These are phyloP conservation scores for Deuterostichococcus epilithicus DNA, from an alignment of 139 green algal species.

Conservation along the genomic window DNA sequence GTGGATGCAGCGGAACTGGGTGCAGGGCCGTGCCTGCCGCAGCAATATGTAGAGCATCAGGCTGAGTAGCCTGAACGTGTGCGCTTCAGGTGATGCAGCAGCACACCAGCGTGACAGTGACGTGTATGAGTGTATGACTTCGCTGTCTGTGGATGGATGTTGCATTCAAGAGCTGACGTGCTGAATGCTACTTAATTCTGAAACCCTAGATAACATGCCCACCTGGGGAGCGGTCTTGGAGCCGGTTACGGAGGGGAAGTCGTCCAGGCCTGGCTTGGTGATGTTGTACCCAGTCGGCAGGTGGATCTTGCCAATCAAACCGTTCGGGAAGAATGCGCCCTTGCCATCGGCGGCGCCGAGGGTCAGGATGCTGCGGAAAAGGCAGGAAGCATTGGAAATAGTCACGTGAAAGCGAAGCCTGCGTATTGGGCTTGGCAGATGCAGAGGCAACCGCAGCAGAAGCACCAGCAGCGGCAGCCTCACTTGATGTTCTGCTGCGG, in stretches of 20 bases:
- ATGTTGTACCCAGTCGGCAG: slow-evolving; percentile 12
- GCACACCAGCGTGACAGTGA: no score
- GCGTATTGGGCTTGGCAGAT: not conserved
- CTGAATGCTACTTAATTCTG: not conserved
- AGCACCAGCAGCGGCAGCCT: not conserved
- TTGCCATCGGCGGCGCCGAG: slow-evolving; percentile 14
- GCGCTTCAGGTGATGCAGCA: no score
- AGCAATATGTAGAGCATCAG: no score
- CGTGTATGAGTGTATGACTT: no score
- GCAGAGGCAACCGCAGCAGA: not conserved
- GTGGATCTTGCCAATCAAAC: slow-evolving; percentile 34
- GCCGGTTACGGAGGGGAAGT: not conserved
- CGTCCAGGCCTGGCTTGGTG: not conserved
- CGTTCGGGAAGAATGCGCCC: slow-evolving; percentile 22
- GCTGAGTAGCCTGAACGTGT: no score
- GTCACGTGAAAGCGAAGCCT: not conserved
- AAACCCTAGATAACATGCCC: no score
- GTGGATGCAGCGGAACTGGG: no score
- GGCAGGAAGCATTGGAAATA: slow-evolving; percentile 9
- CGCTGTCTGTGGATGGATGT: no score
- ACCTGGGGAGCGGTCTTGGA: not conserved
- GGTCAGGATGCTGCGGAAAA: slow-evolving; percentile 17
- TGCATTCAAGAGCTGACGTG: no score
- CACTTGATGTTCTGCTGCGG: slow-evolving; percentile 18
- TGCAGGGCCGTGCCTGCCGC: no score